Evolutionary conservation across 495 filamentous ascomycete genomes (phyloP).

Genomic region (Annulohypoxylon moriforme): DNA sequence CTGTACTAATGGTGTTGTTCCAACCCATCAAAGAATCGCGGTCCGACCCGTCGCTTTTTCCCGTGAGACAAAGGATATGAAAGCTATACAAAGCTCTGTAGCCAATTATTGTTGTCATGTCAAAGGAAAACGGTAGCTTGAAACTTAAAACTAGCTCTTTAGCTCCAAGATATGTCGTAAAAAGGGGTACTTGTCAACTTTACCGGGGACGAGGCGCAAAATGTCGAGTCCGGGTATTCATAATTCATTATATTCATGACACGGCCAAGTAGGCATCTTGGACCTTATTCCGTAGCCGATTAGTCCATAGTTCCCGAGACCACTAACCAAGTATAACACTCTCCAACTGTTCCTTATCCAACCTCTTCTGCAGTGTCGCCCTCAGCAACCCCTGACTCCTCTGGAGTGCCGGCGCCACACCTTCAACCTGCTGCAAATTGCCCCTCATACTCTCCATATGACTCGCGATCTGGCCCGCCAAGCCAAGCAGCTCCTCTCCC

Average conservation of each 20-base stretch:
- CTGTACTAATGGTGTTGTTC: background rate
- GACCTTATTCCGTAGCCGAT: background rate
- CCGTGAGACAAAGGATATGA: background rate
- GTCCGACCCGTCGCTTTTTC: background rate
- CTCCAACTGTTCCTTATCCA: constrained; percentile 59
- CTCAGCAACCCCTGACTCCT: constrained; percentile 57
- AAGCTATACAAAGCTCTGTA: background rate
- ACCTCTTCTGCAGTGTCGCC: constrained; percentile 55
- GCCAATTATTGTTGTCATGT: background rate
- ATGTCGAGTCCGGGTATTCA: background rate
- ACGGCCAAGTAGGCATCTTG: background rate
- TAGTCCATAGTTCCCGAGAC: background rate
- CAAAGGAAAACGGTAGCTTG: background rate
- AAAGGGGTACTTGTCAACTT: background rate
- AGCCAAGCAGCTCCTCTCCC: constrained; percentile 45
- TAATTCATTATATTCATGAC: background rate
- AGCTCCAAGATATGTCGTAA: background rate
- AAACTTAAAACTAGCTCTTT: background rate
- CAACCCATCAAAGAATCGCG: background rate
- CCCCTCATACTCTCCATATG: constrained; percentile 69
- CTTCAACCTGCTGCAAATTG: constrained; percentile 65
- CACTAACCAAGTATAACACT: constrained; percentile 51
- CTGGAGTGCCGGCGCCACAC: constrained; percentile 55
- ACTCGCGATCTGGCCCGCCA: constrained; percentile 57
- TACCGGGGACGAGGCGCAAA: background rate